Evolutionary conservation across 2,329 filamentous ascomycete genomes (phyloP).

Genomic region (Fusarium austroafricanum): DNA sequence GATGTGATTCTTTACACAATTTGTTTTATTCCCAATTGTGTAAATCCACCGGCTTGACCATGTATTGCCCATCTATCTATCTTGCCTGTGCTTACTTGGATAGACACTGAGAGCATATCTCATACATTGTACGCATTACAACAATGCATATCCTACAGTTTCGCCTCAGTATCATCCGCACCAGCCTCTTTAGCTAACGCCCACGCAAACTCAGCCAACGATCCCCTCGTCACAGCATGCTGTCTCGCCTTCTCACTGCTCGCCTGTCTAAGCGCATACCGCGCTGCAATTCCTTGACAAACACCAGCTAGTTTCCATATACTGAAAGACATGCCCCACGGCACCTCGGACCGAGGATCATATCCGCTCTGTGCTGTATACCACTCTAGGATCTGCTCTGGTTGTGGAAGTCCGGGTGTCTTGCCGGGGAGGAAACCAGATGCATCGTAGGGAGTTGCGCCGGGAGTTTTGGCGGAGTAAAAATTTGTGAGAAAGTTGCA

Average conservation of each 20-base stretch:
- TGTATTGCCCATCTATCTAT: background rate
- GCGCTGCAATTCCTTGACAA: constrained; percentile 90
- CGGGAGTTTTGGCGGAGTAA: constrained; percentile 50
- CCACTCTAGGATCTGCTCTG: constrained; percentile 56
- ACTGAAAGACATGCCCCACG: constrained; percentile 72
- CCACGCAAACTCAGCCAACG: constrained; percentile 85
- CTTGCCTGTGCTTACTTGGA: background rate
- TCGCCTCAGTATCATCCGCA: constrained; percentile 40
- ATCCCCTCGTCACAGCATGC: constrained; percentile 75
- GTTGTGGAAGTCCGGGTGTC: constrained; percentile 71
- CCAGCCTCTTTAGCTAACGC: constrained; percentile 67
- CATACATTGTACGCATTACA: background rate
- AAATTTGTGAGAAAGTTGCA: constrained; percentile 74
- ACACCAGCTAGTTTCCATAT: constrained; percentile 72
- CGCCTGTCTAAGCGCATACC: constrained; percentile 86
- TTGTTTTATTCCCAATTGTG: background rate
- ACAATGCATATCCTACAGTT: constrained; percentile 40
- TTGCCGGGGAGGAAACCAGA: constrained; percentile 69
- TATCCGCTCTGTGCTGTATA: constrained; percentile 70
- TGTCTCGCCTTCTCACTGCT: constrained; percentile 84
- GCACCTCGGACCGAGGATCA: constrained; percentile 71
- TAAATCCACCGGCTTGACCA: background rate
- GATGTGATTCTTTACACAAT: background rate
- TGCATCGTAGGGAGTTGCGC: constrained; percentile 46
- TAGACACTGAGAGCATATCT: background rate